These are phyloP conservation scores for Verticillium isaacii DNA, from an alignment of 2,329 filamentous ascomycete species.

Conservation along the genomic window DNA sequence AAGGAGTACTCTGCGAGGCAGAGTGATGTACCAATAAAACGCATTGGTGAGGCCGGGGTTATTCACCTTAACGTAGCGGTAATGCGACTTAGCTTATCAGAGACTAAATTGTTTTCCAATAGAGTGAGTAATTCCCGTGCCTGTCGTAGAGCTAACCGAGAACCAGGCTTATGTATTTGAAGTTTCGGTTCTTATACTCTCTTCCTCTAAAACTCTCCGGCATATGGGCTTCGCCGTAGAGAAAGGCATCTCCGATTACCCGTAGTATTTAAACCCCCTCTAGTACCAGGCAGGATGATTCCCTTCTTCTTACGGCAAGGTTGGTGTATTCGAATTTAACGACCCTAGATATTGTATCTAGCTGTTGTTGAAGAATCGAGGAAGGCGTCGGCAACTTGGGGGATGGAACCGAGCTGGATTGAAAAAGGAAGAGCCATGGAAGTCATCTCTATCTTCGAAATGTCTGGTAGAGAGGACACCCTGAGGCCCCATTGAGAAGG, in stretches of 20 bases:
- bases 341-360: neutral
- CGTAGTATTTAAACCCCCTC: neutral
- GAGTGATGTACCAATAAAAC: too few species aligned
- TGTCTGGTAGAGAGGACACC: neutral
- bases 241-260: neutral
- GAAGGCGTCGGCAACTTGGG: neutral
- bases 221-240: slow-evolving; percentile 8
- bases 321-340: neutral
- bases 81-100: slow-evolving; percentile 12
- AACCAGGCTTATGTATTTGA: slow-evolving; percentile 20
- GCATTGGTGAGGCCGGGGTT: slow-evolving; percentile 5
- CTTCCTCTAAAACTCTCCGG: slow-evolving; percentile 29
- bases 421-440: neutral
- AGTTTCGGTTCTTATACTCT: slow-evolving; percentile 8
- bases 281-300: neutral
- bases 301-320: neutral
- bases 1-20: too few species aligned
- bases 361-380: neutral
- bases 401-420: neutral
- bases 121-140: slow-evolving; percentile 13
- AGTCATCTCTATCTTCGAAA: neutral
- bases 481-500: too few species aligned
- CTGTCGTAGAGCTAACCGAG: slow-evolving; percentile 14
- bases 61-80: slow-evolving; percentile 5
- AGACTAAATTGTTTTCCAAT: slow-evolving; percentile 15